Evolutionary conservation across 2,329 filamentous ascomycete genomes (phyloP), one percentile per base, ranked within the genome.

Genomic region (Helotiales sp.): DNA sequence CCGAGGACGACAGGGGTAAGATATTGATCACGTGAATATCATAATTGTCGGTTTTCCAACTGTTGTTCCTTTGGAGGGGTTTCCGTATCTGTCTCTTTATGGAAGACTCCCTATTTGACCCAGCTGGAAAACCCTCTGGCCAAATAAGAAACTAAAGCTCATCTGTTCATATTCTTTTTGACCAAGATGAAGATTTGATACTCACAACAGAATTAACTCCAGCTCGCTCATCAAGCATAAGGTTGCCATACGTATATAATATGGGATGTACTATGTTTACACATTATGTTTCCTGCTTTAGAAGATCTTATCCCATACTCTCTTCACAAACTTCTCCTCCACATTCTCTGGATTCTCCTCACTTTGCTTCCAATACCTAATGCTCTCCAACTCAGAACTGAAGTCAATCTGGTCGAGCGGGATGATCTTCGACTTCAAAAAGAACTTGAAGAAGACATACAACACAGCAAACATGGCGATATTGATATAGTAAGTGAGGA

Each of bases 401-500:
- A 76, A 59, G 63, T 76, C 73, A 2, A 72, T 73, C 24, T 74
- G 69, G 12, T 67, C 56, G 8, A 72, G 62, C 27, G 67, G 67
- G 31, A 77, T 69, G 49, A 73, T 65, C 40, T 63, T 61, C 1
- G 68, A 65, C 17, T 70, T 66, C 42, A 66, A 72, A 8, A 71
- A 52, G 27, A 75, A 42, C 61, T 87, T 88, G 75, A 87, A 85
- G 9, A 80, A 83, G 4, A 79, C 55, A 58, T 57, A 53, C 2
- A 53, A 33, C n/a, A 49, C 42, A 12, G 55, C 51, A 33, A 58
- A 54, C 1, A 54, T 58, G 13, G 29, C 44, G 22, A 54, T 58
- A 15, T 54, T 58, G 67, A 89, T 77, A 66, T 86, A 91, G 66
- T 74, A 79, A 0, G 83, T 81, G n/a, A 87, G 59, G 67, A 95